Base-by-base conservation (phyloP, 306 rosid species). In the Lablab purpureus region DNA sequence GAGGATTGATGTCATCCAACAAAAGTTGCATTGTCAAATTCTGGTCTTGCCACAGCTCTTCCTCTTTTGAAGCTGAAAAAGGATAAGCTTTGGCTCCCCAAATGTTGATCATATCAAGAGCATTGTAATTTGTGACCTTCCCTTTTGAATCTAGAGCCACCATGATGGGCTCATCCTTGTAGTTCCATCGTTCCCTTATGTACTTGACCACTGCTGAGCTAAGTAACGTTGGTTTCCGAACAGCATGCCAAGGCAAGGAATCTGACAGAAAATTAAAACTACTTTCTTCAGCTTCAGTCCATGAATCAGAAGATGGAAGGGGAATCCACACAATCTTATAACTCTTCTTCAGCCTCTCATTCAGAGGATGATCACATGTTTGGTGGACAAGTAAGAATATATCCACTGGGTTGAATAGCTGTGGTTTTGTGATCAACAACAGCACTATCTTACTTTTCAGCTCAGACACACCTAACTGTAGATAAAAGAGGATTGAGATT, bases 301-400 rank as follows among this genome's bases (percentile, higher is more conserved):
- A 91, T n/a, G 34, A 46, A 66, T 52, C 64, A 37, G 93, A 84
- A 73, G 49, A 77, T 64, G 92, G 78, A 85, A 88, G 83, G 34
- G 97, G 93, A 73, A 88, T 37, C 97, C 97, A 91, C 27, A 88
- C 77, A 73, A 91, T 77, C 82, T 75, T 73, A n/a, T 81, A 87
- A 36, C 71, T 80, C 73, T 63, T 88, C 59, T 41, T 78, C 21
- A 71, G 52, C n/a, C 12, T 60, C 64, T 80, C 85, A 73, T 70
- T 77, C 73, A 73, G 55, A 66, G 84, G 90, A 86, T 85, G 88
- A 73, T 85, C 83, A 73, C 62, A 67, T 82, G 91, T 88, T 88
- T 89, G 92, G 56, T 88, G 89, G 87, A 85, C 84, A 37, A 91
- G 76, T 13, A 85, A 83, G 75, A 88, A 87, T 62, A 75, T 66